Conservation (phyloP, 192 early-diverging fungal genomes). For the Obelidium mucronatum region DNA sequence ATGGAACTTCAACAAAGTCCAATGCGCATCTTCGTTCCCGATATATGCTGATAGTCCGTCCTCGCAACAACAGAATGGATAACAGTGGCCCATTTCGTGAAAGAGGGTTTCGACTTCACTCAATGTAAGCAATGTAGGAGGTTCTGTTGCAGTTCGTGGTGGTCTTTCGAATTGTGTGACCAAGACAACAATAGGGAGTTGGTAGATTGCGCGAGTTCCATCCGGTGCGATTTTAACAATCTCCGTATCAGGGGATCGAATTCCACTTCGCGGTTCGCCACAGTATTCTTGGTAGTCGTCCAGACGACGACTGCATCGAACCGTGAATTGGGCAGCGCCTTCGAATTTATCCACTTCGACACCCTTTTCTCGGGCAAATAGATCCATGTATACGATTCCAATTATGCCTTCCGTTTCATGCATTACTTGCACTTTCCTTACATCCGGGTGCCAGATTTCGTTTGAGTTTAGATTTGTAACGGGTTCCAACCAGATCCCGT, state of each 20-base stretch:
- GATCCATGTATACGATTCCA: constrained; percentile 94
- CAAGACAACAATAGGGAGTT: constrained; percentile 62
- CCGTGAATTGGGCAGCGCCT: constrained; percentile 95
- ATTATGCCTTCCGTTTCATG: constrained; percentile 87
- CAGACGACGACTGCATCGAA: constrained; percentile 85
- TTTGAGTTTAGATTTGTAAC: constrained; percentile 66
- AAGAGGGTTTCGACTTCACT: constrained; percentile 94
- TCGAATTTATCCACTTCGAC: constrained; percentile 69
- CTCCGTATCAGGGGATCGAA: constrained; percentile 32
- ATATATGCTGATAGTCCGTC: constrained; percentile 95
- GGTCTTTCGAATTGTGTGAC: constrained; percentile 53
- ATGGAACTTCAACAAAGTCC: constrained; percentile 98
- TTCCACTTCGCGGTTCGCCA: background rate
- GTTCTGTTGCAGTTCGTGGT: background rate
- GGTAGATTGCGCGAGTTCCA: constrained; percentile 36
- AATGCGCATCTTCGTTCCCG: constrained; percentile 92
- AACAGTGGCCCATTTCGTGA: constrained; percentile 98
- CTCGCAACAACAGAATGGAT: constrained; percentile 82
- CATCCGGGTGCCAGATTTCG: constrained; percentile 91
- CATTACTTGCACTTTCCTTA: constrained; percentile 89
- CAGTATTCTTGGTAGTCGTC: constrained; percentile 71
- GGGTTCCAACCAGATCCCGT: constrained; percentile 86
- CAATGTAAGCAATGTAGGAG: constrained; percentile 74
- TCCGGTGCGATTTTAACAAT: constrained; percentile 12
- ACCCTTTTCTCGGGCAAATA: constrained; percentile 69